Conservation (phyloP, 148 eudicot genomes). For the Nepenthes gracilis region DNA sequence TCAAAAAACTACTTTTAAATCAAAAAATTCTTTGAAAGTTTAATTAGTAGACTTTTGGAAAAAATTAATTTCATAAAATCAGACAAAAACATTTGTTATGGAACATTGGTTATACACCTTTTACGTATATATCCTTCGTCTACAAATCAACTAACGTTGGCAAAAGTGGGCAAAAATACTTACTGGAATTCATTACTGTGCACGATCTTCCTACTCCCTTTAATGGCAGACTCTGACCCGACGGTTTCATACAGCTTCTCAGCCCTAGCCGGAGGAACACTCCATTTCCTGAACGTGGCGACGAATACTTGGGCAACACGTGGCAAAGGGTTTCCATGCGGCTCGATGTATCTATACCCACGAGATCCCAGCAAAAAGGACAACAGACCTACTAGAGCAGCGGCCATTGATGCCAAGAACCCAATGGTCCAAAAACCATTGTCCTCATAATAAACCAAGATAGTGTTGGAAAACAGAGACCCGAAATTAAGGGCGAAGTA, state of each 20-base stretch:
- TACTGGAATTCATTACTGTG: slow-evolving; percentile 45
- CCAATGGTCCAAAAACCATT: slow-evolving; percentile 73
- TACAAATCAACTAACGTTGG: too few species aligned
- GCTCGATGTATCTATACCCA: slow-evolving; percentile 46
- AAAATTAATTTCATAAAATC: too few species aligned
- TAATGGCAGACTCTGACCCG: slow-evolving; percentile 73
- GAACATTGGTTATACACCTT: too few species aligned
- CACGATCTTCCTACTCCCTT: slow-evolving; percentile 77
- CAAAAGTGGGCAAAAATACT: slow-evolving; percentile 3
- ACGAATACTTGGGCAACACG: slow-evolving; percentile 76
- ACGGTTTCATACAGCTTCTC: slow-evolving; percentile 51
- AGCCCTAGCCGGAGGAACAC: slow-evolving; percentile 10
- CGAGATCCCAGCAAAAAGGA: slow-evolving; percentile 34
- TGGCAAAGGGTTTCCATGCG: slow-evolving; percentile 79
- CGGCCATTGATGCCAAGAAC: slow-evolving; percentile 46
- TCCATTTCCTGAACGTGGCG: slow-evolving; percentile 51
- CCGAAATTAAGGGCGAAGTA: slow-evolving; percentile 84
- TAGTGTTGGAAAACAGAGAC: slow-evolving; percentile 75
- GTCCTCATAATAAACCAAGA: slow-evolving; percentile 77
- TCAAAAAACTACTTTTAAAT: too few species aligned
- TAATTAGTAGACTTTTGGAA: too few species aligned
- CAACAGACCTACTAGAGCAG: slow-evolving; percentile 46
- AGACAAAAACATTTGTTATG: too few species aligned
- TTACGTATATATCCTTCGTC: too few species aligned
- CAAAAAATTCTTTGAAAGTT: too few species aligned